phyloP scores from a whole-genome alignment of 257 asterid genomes.

The Agastache rugosa region DNA sequence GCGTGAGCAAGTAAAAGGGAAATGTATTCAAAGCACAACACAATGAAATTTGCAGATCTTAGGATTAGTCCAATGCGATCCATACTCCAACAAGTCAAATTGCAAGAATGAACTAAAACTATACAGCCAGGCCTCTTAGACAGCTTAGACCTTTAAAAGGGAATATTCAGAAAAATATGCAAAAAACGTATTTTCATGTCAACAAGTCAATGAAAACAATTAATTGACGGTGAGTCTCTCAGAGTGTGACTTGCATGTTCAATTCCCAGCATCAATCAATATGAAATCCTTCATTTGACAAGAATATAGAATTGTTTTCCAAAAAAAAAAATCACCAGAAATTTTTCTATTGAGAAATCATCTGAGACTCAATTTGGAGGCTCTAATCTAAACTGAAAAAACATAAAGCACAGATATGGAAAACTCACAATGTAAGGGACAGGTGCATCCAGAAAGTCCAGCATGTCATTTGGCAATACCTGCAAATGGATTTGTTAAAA shows the following conservation, averaged over 20 bases:
- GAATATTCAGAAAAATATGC: not conserved
- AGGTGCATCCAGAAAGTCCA: conserved; percentile 98
- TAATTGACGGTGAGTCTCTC: not conserved
- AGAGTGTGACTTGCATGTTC: not conserved
- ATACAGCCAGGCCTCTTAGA: not conserved
- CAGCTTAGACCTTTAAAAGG: not conserved
- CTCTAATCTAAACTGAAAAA: not conserved
- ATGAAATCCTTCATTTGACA: not conserved
- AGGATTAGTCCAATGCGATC: conserved; percentile 4
- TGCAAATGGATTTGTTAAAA: conserved; percentile 45
- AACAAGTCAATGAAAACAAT: not conserved
- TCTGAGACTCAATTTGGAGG: conserved; percentile 6
- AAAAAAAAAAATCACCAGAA: conserved; percentile 27
- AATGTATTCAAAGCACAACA: conserved; percentile 4
- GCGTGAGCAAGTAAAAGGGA: not conserved
- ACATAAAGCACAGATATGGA: conserved; percentile 19
- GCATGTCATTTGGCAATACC: conserved; percentile 99
- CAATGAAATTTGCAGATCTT: not conserved
- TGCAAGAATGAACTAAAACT: conserved; percentile 24
- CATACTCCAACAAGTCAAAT: not conserved
- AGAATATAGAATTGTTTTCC: not conserved
- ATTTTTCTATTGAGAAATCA: conserved; percentile 15
- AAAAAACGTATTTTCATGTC: not conserved
- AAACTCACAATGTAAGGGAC: conserved; percentile 96
- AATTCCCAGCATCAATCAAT: not conserved